Base-by-base conservation (phyloP, 176 grass and related monocot genomes). In the Puccinellia tenuiflora region DNA sequence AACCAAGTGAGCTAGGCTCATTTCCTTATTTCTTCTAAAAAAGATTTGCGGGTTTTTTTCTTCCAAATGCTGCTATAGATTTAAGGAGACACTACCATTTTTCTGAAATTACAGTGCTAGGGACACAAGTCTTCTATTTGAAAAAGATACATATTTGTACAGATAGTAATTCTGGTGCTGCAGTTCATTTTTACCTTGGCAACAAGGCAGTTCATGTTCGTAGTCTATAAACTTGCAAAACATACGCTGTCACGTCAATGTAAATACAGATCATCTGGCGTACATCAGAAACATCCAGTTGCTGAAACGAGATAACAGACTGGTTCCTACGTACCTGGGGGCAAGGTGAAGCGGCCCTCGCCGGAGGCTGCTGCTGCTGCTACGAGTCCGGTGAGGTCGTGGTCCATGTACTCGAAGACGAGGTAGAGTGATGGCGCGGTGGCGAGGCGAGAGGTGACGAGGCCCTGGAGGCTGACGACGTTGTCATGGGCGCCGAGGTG, bases 401-500 rank as follows among this genome's bases (percentile, higher is more conserved):
- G 97, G 39, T 99, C 97, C 93, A 99, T 94, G 88, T 96, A 99
- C 63, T 99, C 93, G 77, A 96, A 90, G 76, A 99, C 86, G 40
- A 99, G 90, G 85, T 99, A 99, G 64, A 99, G 83, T 9, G 97
- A 99, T 1, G 91, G 85, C 29, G 91, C 86, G 39, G 91, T 82
- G 89, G 90, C 88, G 34, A 99, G 80, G 38, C 97, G 88, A 20
- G 97, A 99, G 48, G 93, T 93, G 83, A 88, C 97, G 18, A 99
- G 78, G 25, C 93, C 93, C 3, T 94, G 38, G 63, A 99, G 91
- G 60, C 85, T 79, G 35, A 99, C 86, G 73, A 99, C 18, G 70
- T 96, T 94, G 53, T 86, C 74, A 72, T 99, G 93, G 43, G 51
- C 77, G 13, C 92, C 89, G 43, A 99, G 93, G 63, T 59, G 83